These are phyloP conservation scores for Angomonas deanei DNA, from an alignment of 208 protist species.

Conservation along the genomic window DNA sequence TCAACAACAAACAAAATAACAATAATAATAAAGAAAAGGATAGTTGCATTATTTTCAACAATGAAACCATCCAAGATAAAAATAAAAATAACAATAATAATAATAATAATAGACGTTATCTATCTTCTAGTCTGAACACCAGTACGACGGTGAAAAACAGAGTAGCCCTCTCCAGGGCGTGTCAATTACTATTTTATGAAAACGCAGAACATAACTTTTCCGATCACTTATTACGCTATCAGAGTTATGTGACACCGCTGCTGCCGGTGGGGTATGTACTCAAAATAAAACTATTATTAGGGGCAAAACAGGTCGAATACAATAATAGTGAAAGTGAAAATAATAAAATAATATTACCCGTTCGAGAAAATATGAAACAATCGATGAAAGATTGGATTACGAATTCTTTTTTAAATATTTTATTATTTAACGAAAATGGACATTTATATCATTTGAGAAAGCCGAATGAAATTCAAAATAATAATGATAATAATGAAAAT, in stretches of 20 bases:
- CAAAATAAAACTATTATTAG: conserved; percentile 38
- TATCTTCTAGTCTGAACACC: conserved; percentile 43
- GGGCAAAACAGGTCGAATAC: conserved; percentile 21
- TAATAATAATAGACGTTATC: conserved; percentile 6
- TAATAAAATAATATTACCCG: neutral
- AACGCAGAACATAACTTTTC: no score
- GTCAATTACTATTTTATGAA: conserved; percentile 39
- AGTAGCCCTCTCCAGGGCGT: conserved; percentile 53
- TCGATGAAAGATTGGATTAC: conserved; percentile 56
- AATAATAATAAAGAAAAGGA: no score
- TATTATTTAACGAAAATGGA: conserved; percentile 52
- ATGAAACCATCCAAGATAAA: no score
- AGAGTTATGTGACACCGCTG: conserved; percentile 65
- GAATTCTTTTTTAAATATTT: conserved; percentile 32
- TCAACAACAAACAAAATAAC: neutral
- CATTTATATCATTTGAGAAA: conserved; percentile 4
- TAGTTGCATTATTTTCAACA: no score
- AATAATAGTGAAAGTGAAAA: neutral
- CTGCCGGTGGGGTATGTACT: conserved; percentile 70
- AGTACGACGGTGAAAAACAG: conserved; percentile 55
- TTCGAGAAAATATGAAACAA: conserved; percentile 31
- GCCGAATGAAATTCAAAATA: neutral
- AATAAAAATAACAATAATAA: no score
- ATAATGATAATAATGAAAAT: neutral
- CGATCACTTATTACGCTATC: conserved; percentile 60